Evolutionary conservation across 148 eudicot genomes (phyloP).

Genomic region (Diospyros lotus): DNA sequence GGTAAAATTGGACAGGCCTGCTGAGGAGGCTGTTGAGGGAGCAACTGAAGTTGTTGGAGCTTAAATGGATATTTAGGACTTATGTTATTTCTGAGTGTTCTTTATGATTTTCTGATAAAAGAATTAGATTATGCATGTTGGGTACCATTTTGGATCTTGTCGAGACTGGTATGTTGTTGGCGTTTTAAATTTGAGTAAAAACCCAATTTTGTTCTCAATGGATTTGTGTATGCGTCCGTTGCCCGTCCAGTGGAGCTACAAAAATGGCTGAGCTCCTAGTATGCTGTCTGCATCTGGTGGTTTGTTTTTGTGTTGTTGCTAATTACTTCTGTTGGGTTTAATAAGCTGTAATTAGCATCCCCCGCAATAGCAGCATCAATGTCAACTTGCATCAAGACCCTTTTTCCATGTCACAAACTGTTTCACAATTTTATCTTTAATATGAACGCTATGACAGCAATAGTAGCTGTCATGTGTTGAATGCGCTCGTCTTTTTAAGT

Average conservation of each 20-base stretch:
- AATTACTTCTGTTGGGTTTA: too few species aligned
- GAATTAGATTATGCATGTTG: not conserved
- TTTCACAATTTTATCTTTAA: too few species aligned
- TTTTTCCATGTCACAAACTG: too few species aligned
- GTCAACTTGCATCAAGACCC: too few species aligned
- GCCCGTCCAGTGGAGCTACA: too few species aligned
- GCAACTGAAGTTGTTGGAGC: constrained; percentile 36
- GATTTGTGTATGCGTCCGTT: not conserved
- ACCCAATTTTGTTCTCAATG: constrained; percentile 6
- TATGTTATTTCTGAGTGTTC: not conserved
- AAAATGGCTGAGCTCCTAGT: too few species aligned
- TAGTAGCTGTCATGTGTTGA: too few species aligned
- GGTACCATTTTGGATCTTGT: not conserved
- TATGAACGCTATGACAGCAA: too few species aligned
- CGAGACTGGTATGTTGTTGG: not conserved
- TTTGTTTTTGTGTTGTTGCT: not conserved
- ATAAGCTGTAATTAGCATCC: too few species aligned
- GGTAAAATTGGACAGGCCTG: constrained; percentile 66
- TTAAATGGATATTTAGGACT: not conserved
- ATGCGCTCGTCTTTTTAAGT: too few species aligned
- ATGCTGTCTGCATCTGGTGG: not conserved
- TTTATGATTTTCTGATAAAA: not conserved
- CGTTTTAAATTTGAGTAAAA: not conserved
- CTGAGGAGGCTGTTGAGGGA: constrained; percentile 57
- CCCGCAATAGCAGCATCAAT: too few species aligned